Evolutionary conservation across 306 rosid genomes (phyloP).

Genomic region (Geum urbanum): DNA sequence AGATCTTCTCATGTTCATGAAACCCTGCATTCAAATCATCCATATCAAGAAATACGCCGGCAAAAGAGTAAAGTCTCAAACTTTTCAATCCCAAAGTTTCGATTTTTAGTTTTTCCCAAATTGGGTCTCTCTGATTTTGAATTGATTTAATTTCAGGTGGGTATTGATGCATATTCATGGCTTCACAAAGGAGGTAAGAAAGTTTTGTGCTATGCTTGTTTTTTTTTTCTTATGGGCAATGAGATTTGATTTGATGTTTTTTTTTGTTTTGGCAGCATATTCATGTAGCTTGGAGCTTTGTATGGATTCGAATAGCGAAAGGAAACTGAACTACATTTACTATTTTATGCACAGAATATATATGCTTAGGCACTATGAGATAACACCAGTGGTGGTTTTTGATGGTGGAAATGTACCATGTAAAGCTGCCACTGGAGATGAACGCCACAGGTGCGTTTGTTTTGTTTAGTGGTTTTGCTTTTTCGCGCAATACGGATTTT

Average conservation of each 20-base stretch:
- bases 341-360: conserved; percentile 69
- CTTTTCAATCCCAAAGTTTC: not conserved
- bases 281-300: conserved; percentile 94
- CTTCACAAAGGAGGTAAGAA: conserved; percentile 85
- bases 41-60: conserved; percentile 76
- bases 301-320: conserved; percentile 55
- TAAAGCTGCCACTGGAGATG: conserved; percentile 43
- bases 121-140: not conserved
- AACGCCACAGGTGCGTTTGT: conserved; percentile 46
- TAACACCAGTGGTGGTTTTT: conserved; percentile 52
- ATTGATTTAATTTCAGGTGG: conserved; percentile 56
- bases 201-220: not conserved
- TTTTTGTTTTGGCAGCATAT: conserved; percentile 51
- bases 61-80: conserved; percentile 49
- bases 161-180: conserved; percentile 96
- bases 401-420: conserved; percentile 52
- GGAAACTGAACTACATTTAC: conserved; percentile 62
- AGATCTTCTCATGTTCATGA: no score
- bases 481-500: not conserved
- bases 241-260: not conserved
- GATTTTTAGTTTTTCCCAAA: not conserved
- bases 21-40: conserved; percentile 46
- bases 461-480: no score
- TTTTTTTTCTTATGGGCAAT: not conserved
- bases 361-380: conserved; percentile 45